Base-by-base conservation (phyloP, 345 rosid species). In the Excoecaria cochinchinensis region DNA sequence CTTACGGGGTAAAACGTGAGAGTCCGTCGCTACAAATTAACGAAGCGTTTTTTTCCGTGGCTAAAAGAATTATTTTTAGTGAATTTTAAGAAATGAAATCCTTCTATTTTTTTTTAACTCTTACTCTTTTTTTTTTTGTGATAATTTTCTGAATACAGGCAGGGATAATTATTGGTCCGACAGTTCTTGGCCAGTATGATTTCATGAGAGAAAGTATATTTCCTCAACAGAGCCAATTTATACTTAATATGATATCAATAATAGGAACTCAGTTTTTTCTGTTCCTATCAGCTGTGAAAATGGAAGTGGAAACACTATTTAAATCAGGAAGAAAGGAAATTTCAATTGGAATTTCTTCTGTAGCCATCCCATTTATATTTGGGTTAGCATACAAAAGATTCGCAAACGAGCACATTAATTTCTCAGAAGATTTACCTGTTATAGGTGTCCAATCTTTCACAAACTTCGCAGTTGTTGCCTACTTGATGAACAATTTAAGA, bases 121-220 rank as follows among this genome's bases (percentile, higher is more conserved):
- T n/a, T n/a, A n/a, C n/a, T n/a, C n/a, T n/a, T n/a, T n/a, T n/a
- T n/a, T n/a, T n/a, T n/a, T n/a, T n/a, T n/a, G n/a, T n/a, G n/a
- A n/a, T n/a, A n/a, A n/a, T n/a, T 58, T 51, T 17, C 19, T 52
- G 70, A 3, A 51, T 31, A 31, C 84, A 84, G 89, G 62, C 80
- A 10, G 87, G 86, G 9, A 4, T 86, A 25, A n/a, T 84, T 52
- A 62, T 84, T 1, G 86, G 87, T 11, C 82, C 87, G 0, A 63
- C 87, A n/a, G 24, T 73, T 38, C 68, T 84, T 21, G 84, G 89
- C 8, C 73, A 14, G 15, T 8, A 1, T 15, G 36, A 69, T 3
- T 24, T 22, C 36, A 14, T 61, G 46, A 57, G 50, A 51, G 8
- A 72, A 3, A 6, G 0, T 4, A 15, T 86, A 11, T 84, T 86